Base-by-base conservation (phyloP, 23 red algal genomes). In the Porphyridium purpureum region DNA sequence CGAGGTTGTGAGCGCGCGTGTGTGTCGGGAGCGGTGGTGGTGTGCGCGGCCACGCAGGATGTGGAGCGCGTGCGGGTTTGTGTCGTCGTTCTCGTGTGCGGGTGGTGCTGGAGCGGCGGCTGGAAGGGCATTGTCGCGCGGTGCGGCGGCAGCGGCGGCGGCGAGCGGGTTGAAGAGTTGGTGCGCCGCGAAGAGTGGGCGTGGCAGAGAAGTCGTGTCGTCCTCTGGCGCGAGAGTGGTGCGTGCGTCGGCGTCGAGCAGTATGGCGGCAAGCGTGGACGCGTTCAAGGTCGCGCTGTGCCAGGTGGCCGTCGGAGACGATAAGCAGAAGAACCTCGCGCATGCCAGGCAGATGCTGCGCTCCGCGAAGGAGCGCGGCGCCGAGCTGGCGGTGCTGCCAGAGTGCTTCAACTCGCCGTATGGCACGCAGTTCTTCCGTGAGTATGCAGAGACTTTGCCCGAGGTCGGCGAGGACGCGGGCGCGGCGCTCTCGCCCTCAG, bases 391-490 rank as follows among this genome's bases (percentile, higher is more conserved):
- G 38, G 38, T 44, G 38, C 38, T 44, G 17, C 38, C 38, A 44
- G 17, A 11, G 38, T 17, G 38, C 11, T 44, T 11, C 11, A 44
- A 44, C 38, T n/a, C n/a, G n/a, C n/a, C n/a, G n/a, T n/a, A n/a
- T n/a, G n/a, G n/a, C n/a, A 94, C 77, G 20, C 15, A 52, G 23
- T 70, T 64, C 27, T 94, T 94, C 51, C 59, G 54, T 5, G 47
- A 52, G 24, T 98, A 86, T 47, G 74, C 90, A 21, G 90, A 98
- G 50, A 6, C 21, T 9, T 41, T 98, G 21, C 79, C 90, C 3
- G 30, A 24, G n/a, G 21, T 36, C 20, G 64, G 60, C 30, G 47
- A 55, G 3, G 42, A 30, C 20, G 47, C 27, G 15, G 32, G 21
- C n/a, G 8, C 34, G 30, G 30, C 33, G 40, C 53, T 41, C 7